phyloP scores from a whole-genome alignment of 176 grass and related monocot species.

The Coix lacrymajobi region DNA sequence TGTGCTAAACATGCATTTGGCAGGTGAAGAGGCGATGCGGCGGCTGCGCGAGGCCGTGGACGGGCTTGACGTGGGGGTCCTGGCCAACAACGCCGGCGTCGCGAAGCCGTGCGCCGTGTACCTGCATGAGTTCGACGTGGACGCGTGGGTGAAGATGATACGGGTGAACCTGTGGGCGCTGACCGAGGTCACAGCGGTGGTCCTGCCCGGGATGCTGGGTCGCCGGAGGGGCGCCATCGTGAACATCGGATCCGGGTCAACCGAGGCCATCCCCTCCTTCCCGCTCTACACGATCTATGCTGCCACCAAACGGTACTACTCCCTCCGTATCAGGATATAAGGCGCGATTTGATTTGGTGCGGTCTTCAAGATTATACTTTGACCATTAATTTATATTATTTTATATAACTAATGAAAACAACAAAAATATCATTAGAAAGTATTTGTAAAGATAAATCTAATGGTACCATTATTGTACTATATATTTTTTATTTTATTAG shows the following conservation, averaged over 20 bases:
- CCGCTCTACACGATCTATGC: conserved; percentile 42
- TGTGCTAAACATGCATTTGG: neutral
- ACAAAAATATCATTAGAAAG: no score
- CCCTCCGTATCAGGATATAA: no score
- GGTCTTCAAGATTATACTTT: no score
- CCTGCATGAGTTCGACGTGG: conserved; percentile 44
- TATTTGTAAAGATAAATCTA: no score
- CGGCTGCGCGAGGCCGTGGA: conserved; percentile 7
- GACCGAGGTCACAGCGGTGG: conserved; percentile 28
- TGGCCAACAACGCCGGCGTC: conserved; percentile 60
- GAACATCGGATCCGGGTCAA: conserved; percentile 39
- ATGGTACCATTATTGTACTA: no score
- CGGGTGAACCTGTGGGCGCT: conserved; percentile 43
- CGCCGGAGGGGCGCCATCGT: conserved; percentile 37
- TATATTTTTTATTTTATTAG: no score
- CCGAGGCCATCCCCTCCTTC: conserved; percentile 31
- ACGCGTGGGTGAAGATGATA: conserved; percentile 6
- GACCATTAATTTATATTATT: no score
- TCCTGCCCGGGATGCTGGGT: conserved; percentile 42
- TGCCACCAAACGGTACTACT: neutral
- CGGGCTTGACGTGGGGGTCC: conserved; percentile 41
- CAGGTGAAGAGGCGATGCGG: neutral
- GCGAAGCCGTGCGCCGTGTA: conserved; percentile 6
- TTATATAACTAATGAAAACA: no score
- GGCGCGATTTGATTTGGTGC: no score